Evolutionary conservation across 805 yeast genomes (phyloP).

Genomic region (Kluyveromyces aestuarii): DNA sequence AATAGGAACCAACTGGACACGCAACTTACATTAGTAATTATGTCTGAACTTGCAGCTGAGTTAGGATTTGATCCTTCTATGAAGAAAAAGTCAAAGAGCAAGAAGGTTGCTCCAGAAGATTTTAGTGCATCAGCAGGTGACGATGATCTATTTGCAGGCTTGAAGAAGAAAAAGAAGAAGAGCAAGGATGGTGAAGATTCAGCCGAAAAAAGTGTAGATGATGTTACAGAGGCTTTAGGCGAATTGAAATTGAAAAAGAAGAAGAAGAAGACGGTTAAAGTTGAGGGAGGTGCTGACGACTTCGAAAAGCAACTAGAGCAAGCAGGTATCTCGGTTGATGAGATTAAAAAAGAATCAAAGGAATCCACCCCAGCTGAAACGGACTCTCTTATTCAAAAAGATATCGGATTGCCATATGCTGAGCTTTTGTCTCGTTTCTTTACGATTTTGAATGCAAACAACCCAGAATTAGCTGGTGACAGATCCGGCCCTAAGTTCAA

Average conservation of each 20-base stretch:
- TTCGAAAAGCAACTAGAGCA: slow-evolving; percentile 84
- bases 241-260: slow-evolving; percentile 71
- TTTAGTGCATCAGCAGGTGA: slow-evolving; percentile 36
- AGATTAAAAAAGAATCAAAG: slow-evolving; percentile 21
- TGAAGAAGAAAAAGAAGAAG: slow-evolving; percentile 83
- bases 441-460: slow-evolving; percentile 75
- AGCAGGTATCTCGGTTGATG: slow-evolving; percentile 70
- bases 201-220: slow-evolving; percentile 33
- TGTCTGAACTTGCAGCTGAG: slow-evolving; percentile 30
- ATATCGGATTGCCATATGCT: slow-evolving; percentile 64
- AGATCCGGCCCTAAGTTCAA: slow-evolving; percentile 85
- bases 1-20: background rate
- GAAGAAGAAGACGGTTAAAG: slow-evolving; percentile 67
- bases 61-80: slow-evolving; percentile 65
- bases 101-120: slow-evolving; percentile 35
- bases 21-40: background rate
- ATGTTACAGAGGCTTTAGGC: slow-evolving; percentile 52
- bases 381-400: slow-evolving; percentile 30
- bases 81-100: slow-evolving; percentile 72
- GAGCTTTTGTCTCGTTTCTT: slow-evolving; percentile 79
- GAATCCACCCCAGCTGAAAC: slow-evolving; percentile 27
- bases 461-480: slow-evolving; percentile 98
- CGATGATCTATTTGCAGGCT: slow-evolving; percentile 68
- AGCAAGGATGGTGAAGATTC: slow-evolving; percentile 32
- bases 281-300: slow-evolving; percentile 54